Percentiles rank a stretch among this genome's conserved stretches.
These are phyloP conservation scores for Zelonia costaricensis DNA, from an alignment of 208 protist species.

Conservation along the genomic window DNA sequence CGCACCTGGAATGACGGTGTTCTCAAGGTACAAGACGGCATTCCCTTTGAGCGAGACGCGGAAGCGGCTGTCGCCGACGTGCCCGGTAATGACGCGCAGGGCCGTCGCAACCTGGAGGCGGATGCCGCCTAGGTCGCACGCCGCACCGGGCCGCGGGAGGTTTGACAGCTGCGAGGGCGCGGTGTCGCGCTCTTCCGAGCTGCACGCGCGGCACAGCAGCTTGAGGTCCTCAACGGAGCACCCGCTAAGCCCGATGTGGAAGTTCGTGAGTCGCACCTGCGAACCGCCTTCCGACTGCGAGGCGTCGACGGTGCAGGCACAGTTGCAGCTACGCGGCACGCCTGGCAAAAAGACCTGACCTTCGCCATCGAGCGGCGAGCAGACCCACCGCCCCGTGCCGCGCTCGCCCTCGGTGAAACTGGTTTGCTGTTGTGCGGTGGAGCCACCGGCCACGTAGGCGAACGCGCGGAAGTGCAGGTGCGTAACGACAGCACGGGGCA, in stretches of 20 bases:
- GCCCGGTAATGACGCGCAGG: background rate
- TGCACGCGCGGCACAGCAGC: slow-evolving; percentile 12
- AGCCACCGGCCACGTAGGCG: slow-evolving; percentile 4
- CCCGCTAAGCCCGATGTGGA: slow-evolving; percentile 10
- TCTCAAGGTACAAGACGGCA: slow-evolving; percentile 19
- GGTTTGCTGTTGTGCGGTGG: background rate
- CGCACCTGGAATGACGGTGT: slow-evolving; percentile 19
- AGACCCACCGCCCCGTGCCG: slow-evolving; percentile 9
- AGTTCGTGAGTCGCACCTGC: slow-evolving; percentile 6
- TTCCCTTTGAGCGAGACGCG: slow-evolving; percentile 9
- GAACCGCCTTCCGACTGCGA: background rate
- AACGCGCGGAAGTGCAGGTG: slow-evolving; percentile 18
- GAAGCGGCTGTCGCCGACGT: background rate
- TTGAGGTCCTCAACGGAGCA: slow-evolving; percentile 7
- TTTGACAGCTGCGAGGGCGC: background rate
- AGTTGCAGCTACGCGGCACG: slow-evolving; percentile 1
- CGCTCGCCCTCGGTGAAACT: too few relatives aligned
- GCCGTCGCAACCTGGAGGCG: slow-evolving; percentile 13
- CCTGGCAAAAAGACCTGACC: slow-evolving; percentile 17
- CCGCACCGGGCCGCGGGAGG: background rate
- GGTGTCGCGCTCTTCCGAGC: background rate
- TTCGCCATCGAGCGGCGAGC: slow-evolving; percentile 12
- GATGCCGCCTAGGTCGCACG: slow-evolving; percentile 3
- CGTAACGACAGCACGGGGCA: slow-evolving; percentile 26
- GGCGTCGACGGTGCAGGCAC: slow-evolving; percentile 15